Conservation (phyloP, 2,329 filamentous ascomycete genomes). For the Coniella lustricola region DNA sequence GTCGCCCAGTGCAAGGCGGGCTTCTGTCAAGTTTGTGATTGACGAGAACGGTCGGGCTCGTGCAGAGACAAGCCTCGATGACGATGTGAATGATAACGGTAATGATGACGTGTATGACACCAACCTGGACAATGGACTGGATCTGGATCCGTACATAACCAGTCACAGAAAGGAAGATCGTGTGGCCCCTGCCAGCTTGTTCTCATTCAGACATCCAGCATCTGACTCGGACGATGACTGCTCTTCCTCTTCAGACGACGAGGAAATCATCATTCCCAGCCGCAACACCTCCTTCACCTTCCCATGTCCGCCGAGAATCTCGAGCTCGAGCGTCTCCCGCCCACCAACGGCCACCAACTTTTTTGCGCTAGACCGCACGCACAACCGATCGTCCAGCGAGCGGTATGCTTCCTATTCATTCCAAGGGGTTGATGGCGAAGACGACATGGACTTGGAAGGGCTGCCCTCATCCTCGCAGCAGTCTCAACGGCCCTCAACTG, state of each 20-base stretch:
- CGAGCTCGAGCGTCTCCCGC: slow-evolving; percentile 5
- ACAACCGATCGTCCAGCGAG: slow-evolving; percentile 10
- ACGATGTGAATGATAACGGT: too few species aligned
- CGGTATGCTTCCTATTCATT: slow-evolving; percentile 1
- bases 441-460: slow-evolving; percentile 10
- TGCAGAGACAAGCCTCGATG: slow-evolving; percentile 43
- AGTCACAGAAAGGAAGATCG: slow-evolving; percentile 1
- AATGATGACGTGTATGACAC: too few species aligned
- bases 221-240: slow-evolving; percentile 29
- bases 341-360: slow-evolving; percentile 15
- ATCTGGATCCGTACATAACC: slow-evolving; percentile 18
- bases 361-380: slow-evolving; percentile 5
- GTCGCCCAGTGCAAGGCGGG: slow-evolving; percentile 30
- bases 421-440: neutral
- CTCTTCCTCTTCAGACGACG: slow-evolving; percentile 55
- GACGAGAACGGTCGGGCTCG: slow-evolving; percentile 54
- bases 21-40: slow-evolving; percentile 56
- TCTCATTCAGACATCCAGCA: neutral
- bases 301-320: slow-evolving; percentile 37
- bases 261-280: slow-evolving; percentile 58
- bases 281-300: slow-evolving; percentile 52
- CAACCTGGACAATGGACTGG: slow-evolving; percentile 17
- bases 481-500: slow-evolving; percentile 9
- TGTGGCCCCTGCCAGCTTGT: neutral
- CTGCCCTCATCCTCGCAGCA: neutral